These are phyloP conservation scores for Phoenix roebelenii DNA, from an alignment of 176 grass and related monocot species.

Conservation along the genomic window DNA sequence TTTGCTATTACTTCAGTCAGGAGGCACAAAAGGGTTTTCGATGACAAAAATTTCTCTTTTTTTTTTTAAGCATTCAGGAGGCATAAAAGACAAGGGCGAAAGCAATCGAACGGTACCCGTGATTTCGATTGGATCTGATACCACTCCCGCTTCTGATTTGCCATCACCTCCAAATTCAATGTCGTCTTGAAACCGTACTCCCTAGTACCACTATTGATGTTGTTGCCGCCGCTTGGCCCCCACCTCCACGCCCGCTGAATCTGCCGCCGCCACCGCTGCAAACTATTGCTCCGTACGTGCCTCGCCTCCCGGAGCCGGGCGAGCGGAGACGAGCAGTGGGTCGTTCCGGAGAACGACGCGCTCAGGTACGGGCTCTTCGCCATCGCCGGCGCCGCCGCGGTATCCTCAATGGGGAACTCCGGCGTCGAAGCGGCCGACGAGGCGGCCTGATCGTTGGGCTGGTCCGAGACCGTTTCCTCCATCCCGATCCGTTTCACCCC, in stretches of 20 bases:
- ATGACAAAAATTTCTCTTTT: no score
- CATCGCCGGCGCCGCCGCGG: no score
- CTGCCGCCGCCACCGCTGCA: constrained; percentile 75
- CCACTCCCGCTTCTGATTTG: constrained; percentile 92
- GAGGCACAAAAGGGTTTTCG: no score
- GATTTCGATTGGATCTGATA: constrained; percentile 73
- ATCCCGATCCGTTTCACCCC: no score
- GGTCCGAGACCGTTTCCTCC: no score
- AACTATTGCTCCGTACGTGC: constrained; percentile 68
- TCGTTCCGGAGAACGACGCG: background rate
- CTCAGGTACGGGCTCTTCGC: background rate
- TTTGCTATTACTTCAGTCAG: no score
- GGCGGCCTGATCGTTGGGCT: no score
- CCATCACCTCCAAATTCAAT: constrained; percentile 81
- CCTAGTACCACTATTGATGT: constrained; percentile 23
- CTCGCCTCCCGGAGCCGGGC: constrained; percentile 29
- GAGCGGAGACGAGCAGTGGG: constrained; percentile 19
- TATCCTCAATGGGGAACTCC: no score
- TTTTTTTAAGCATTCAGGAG: background rate
- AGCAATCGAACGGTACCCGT: constrained; percentile 20
- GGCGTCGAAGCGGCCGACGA: no score
- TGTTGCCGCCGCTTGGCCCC: constrained; percentile 39
- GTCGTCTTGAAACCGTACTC: constrained; percentile 45
- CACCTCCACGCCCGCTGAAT: constrained; percentile 88
- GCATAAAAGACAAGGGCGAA: background rate